These are phyloP conservation scores for Phlyctochytrium arcticum DNA, from an alignment of 192 early-diverging fungal genomes.

Conservation along the genomic window DNA sequence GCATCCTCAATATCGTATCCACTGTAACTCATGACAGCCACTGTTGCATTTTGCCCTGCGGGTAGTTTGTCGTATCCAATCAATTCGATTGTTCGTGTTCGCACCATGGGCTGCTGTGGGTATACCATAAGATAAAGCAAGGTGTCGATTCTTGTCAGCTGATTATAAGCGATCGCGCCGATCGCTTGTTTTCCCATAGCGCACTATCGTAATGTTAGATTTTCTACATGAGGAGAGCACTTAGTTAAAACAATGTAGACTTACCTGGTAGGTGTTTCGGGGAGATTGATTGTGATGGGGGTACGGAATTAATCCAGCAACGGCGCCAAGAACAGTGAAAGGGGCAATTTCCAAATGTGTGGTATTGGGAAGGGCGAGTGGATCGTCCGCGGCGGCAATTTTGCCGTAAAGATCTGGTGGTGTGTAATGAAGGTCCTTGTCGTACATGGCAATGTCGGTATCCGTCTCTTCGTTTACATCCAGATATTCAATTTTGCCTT, in stretches of 20 bases:
- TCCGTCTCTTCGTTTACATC: conserved; percentile 98
- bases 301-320: conserved; percentile 97
- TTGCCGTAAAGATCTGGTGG: conserved; percentile 10
- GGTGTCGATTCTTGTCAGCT: conserved; percentile 91
- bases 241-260: neutral
- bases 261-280: conserved; percentile 89
- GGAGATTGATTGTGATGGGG: conserved; percentile 99
- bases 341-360: conserved; percentile 97
- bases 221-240: neutral
- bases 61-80: conserved; percentile 92
- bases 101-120: conserved; percentile 97
- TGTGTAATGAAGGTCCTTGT: conserved; percentile 69
- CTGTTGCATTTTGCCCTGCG: conserved; percentile 70
- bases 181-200: conserved; percentile 99
- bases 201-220: conserved; percentile 31
- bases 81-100: conserved; percentile 94
- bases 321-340: conserved; percentile 91
- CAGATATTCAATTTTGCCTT: conserved; percentile 91
- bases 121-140: conserved; percentile 94
- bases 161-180: conserved; percentile 93
- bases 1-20: conserved; percentile 99
- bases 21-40: conserved; percentile 95
- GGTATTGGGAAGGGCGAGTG: conserved; percentile 52
- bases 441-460: conserved; percentile 88
- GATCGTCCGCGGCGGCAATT: neutral